Percentiles rank a stretch among this genome's conserved stretches.
These are phyloP conservation scores for Gastrolobium villosum DNA, from an alignment of 306 rosid species.

Conservation along the genomic window DNA sequence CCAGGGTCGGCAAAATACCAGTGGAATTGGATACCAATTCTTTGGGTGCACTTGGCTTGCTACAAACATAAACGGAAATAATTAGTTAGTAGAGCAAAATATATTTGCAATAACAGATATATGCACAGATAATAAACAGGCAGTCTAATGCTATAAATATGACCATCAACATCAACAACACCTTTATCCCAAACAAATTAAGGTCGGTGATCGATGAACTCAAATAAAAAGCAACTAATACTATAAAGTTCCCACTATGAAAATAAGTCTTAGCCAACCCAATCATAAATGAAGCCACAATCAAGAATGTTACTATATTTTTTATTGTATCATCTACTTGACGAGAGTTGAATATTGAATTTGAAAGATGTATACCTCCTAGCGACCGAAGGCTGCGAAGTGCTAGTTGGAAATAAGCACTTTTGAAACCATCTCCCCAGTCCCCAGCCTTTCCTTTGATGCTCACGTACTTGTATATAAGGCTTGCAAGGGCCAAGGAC, in stretches of 20 bases:
- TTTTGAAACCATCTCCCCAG: constrained; percentile 99
- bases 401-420: constrained; percentile 98
- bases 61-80: constrained; percentile 53
- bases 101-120: constrained; percentile 17
- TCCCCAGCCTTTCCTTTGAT: constrained; percentile 99
- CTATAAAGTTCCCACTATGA: no score
- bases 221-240: no score
- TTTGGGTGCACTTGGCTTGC: constrained; percentile 99
- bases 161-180: no score
- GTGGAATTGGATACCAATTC: constrained; percentile 99
- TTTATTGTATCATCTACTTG: constrained; percentile 13
- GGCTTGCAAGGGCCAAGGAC: constrained; percentile 94
- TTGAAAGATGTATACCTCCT: constrained; percentile 74
- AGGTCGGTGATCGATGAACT: no score
- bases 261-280: constrained; percentile 22
- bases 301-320: constrained; percentile 1
- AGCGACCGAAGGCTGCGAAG: constrained; percentile 98
- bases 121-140: neutral
- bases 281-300: constrained; percentile 39
- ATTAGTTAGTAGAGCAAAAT: constrained; percentile 32
- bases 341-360: constrained; percentile 28
- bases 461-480: constrained; percentile 94
- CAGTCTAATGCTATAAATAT: neutral
- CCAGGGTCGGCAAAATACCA: constrained; percentile 99
- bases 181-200: no score